Evolutionary conservation across 768 basidiomycete species (phyloP).

Genomic region (Boletus insuetus): DNA sequence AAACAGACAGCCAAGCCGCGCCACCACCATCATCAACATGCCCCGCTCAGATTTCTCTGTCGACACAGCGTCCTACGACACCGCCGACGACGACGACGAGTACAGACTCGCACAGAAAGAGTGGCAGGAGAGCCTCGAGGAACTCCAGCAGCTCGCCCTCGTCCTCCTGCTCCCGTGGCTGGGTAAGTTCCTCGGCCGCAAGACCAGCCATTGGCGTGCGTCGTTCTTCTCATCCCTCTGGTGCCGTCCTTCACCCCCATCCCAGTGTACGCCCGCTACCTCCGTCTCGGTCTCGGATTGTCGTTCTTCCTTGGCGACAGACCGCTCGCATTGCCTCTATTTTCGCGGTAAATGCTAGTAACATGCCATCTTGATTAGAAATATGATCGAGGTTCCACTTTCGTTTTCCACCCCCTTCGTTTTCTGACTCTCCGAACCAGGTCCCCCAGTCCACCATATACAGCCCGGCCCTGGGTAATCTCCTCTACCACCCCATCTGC

Average conservation of each 20-base stretch:
- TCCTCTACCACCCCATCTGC: slow-evolving; percentile 61
- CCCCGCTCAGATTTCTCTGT: slow-evolving; percentile 59
- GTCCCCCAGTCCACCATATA: slow-evolving; percentile 42
- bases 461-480: slow-evolving; percentile 50
- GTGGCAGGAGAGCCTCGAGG: slow-evolving; percentile 88
- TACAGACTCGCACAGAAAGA: slow-evolving; percentile 78
- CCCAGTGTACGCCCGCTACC: slow-evolving; percentile 69
- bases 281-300: slow-evolving; percentile 58
- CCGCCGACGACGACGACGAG: slow-evolving; percentile 67
- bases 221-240: slow-evolving; percentile 12
- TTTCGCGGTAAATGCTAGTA: slow-evolving; percentile 17
- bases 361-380: slow-evolving; percentile 11
- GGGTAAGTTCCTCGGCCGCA: slow-evolving; percentile 86
- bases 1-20: slow-evolving; percentile 10
- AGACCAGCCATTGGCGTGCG: slow-evolving; percentile 85
- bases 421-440: slow-evolving; percentile 51
- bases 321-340: slow-evolving; percentile 7
- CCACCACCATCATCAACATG: slow-evolving; percentile 46
- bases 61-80: slow-evolving; percentile 56
- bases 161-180: slow-evolving; percentile 81
- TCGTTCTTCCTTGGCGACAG: slow-evolving; percentile 58
- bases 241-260: slow-evolving; percentile 10
- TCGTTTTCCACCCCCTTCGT: slow-evolving; percentile 33
- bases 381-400: slow-evolving; percentile 29
- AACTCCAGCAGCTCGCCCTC: slow-evolving; percentile 77